These are phyloP conservation scores for Solanum chacoense DNA, from an alignment of 305 asterid genomes.

Conservation along the genomic window DNA sequence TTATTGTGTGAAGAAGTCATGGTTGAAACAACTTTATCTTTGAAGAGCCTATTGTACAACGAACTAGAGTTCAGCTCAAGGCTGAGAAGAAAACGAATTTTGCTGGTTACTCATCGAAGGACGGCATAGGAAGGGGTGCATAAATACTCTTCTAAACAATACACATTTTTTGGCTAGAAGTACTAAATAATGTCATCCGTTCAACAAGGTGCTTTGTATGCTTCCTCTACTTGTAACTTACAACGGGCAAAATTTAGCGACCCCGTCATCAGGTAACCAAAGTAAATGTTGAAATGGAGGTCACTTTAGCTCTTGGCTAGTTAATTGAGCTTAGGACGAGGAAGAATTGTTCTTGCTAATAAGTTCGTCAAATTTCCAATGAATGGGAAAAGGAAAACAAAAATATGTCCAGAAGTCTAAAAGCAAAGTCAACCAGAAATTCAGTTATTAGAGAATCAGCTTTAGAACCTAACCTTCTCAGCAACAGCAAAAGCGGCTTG, in stretches of 20 bases:
- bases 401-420: not conserved
- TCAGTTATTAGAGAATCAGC: not conserved
- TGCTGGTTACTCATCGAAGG: not conserved
- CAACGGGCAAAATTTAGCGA: not conserved
- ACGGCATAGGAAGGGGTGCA: not conserved
- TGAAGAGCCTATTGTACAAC: not conserved
- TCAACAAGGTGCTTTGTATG: not conserved
- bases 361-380: not conserved
- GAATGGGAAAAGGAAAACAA: not conserved
- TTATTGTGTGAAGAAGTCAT: not conserved
- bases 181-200: not conserved
- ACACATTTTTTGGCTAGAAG: not conserved
- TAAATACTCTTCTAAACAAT: not conserved
- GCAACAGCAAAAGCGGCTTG: constrained; percentile 98
- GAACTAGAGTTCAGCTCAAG: not conserved
- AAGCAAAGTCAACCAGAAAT: not conserved
- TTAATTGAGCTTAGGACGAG: not conserved
- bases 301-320: not conserved
- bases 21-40: not conserved
- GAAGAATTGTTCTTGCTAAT: not conserved
- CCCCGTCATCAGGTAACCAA: not conserved
- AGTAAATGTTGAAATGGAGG: not conserved
- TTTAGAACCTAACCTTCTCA: constrained; percentile 47
- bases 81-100: not conserved
- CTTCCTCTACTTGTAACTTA: not conserved